Base-by-base conservation (phyloP, 176 grass and related monocot species). In the Calamus simplicifolius region DNA sequence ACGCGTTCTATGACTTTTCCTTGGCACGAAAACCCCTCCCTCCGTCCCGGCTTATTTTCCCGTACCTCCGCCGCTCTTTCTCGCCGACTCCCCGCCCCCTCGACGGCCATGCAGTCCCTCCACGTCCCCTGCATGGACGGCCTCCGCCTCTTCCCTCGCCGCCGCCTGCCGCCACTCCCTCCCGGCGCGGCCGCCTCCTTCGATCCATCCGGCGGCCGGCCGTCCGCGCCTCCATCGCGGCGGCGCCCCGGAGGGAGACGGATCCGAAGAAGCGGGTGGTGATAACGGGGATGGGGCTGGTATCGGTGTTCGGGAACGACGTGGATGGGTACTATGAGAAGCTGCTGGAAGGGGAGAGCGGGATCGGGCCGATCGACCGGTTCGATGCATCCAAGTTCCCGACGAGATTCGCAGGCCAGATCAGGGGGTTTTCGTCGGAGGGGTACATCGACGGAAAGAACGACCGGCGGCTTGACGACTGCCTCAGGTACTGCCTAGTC, bases 201-300 rank as follows among this genome's bases (percentile, higher is more conserved):
- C 62, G 13, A 49, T 3, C 0, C 73, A 54, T 50, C 29, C 53
- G 59, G 50, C 59, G 38, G 66, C 3, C 50, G 19, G 16, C 10
- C n/a, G 51, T 79, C 17, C 77, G 70, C 23, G 80, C 81, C 16
- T 69, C 79, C 1, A 56, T 73, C 4, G 66, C 73, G n/a, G 55
- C 49, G 19, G 49, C 79, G 0, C 79, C 82, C n/a, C 26, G 63
- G 49, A 74, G 92, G 35, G 87, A 96, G 87, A 78, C 72, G 69
- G 87, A 96, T 77, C 91, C 80, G 21, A 96, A 78, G 75, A 98
- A 92, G 73, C 52, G 87, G 68, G 81, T 98, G 53, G 94, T 98
- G 49, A 85, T 98, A 73, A 98, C 94, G 1, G 88, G 94, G 27
- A 83, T 86, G 94, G 94, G 93, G 27, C 73, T 92, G 15, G 88